These are phyloP conservation scores for Malassezia yamatoensis DNA, from an alignment of 1,284 basidiomycete genomes.

Conservation along the genomic window DNA sequence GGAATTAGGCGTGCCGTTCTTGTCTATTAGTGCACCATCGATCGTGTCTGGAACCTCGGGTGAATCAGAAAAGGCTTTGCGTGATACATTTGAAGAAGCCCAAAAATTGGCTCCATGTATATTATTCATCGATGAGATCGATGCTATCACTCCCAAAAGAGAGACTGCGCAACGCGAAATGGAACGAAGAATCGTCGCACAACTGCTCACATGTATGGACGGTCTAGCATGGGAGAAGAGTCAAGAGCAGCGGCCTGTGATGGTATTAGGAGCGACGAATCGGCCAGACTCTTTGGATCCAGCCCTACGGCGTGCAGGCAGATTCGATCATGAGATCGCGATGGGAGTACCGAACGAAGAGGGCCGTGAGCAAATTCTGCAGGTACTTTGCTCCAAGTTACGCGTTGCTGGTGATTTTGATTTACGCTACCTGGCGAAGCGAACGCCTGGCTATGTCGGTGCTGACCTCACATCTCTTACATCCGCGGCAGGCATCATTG, in stretches of 20 bases:
- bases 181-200: slow-evolving; percentile 92
- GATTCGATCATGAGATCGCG: slow-evolving; percentile 94
- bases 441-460: slow-evolving; percentile 92
- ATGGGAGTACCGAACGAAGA: slow-evolving; percentile 90
- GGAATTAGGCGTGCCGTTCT: slow-evolving; percentile 68
- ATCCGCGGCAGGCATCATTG: slow-evolving; percentile 84
- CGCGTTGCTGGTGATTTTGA: slow-evolving; percentile 65
- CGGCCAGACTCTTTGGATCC: slow-evolving; percentile 87
- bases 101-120: slow-evolving; percentile 41
- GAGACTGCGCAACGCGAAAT: slow-evolving; percentile 87
- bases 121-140: slow-evolving; percentile 68
- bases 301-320: slow-evolving; percentile 77
- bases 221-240: slow-evolving; percentile 79
- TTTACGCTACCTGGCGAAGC: slow-evolving; percentile 70
- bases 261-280: slow-evolving; percentile 93
- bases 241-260: slow-evolving; percentile 56
- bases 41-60: slow-evolving; percentile 96
- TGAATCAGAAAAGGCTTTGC: slow-evolving; percentile 86
- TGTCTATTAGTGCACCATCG: slow-evolving; percentile 82
- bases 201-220: slow-evolving; percentile 94
- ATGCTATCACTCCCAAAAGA: slow-evolving; percentile 91
- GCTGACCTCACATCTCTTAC: slow-evolving; percentile 84
- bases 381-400: slow-evolving; percentile 36
- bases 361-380: slow-evolving; percentile 57
- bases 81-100: slow-evolving; percentile 75